Evolutionary conservation across 352 stramenopile genomes (phyloP).

Genomic region (Plasmopara viticola): DNA sequence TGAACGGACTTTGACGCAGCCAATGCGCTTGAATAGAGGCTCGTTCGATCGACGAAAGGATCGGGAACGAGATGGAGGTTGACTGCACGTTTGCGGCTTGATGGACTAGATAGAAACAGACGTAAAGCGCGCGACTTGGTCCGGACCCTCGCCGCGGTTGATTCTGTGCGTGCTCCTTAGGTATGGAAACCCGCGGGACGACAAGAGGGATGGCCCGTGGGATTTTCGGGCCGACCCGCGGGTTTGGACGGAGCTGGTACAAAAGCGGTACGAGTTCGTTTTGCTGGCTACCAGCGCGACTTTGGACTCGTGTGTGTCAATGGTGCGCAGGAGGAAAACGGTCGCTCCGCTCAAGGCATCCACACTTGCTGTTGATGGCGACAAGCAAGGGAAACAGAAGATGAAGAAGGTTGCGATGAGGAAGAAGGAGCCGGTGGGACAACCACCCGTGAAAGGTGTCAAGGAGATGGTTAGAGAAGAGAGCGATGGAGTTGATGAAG

Average conservation of each 20-base stretch:
- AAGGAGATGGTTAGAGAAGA: conserved; percentile 18
- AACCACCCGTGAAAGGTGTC: conserved; percentile 12
- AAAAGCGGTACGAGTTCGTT: conserved; percentile 15
- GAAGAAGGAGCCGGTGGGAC: conserved; percentile 22
- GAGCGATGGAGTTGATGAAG: too few species aligned
- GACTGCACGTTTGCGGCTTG: not conserved
- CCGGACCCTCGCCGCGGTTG: conserved; percentile 22
- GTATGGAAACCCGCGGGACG: conserved; percentile 9
- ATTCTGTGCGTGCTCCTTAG: conserved; percentile 11
- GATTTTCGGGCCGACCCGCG: not conserved
- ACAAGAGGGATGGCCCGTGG: not conserved
- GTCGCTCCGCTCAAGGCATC: conserved; percentile 33
- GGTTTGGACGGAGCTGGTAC: conserved; percentile 7
- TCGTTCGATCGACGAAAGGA: conserved; percentile 6
- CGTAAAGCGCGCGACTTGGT: conserved; percentile 21
- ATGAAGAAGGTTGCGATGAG: conserved; percentile 18
- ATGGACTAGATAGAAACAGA: conserved; percentile 2
- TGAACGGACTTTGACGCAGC: conserved; percentile 9
- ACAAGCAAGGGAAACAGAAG: conserved; percentile 22
- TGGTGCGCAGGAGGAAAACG: conserved; percentile 37
- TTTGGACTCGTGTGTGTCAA: conserved; percentile 10
- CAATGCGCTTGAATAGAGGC: conserved; percentile 3
- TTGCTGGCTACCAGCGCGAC: conserved; percentile 29
- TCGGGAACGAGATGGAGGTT: conserved; percentile 2
- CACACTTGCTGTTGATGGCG: conserved; percentile 15